A percentile compares a stretch with the other conserved stretches of the same genome.
phyloP scores from a whole-genome alignment of 805 yeast species.

The Kluyveromyces aestuarii region DNA sequence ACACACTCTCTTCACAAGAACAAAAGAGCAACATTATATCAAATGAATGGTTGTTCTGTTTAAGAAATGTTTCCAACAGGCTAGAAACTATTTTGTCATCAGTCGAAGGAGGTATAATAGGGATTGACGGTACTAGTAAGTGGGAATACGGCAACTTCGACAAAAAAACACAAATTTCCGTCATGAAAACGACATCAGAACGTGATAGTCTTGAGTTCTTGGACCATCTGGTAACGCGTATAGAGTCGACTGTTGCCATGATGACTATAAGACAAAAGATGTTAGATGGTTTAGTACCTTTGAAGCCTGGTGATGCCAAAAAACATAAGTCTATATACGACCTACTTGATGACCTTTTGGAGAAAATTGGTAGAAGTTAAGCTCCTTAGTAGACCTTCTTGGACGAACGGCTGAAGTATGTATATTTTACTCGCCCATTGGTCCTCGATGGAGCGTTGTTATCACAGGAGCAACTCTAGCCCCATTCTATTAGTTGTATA shows the following conservation, averaged over 20 bases:
- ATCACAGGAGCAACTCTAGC: not conserved
- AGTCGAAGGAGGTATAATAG: conserved; percentile 35
- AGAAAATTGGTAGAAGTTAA: conserved; percentile 2
- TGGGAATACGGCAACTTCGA: conserved; percentile 14
- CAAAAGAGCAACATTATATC: conserved; percentile 23
- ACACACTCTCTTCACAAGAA: conserved; percentile 34
- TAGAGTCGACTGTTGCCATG: conserved; percentile 49
- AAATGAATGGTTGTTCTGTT: conserved; percentile 36
- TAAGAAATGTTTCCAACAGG: conserved; percentile 46
- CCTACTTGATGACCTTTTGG: conserved; percentile 19
- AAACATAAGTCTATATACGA: conserved; percentile 16
- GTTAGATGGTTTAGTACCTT: conserved; percentile 12
- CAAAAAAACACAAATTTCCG: conserved; percentile 13
- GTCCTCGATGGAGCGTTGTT: too few relatives aligned
- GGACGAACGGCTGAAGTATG: too few relatives aligned
- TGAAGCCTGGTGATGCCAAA: conserved; percentile 7
- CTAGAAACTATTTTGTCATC: conserved; percentile 50
- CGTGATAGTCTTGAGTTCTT: conserved; percentile 45
- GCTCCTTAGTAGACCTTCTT: not conserved
- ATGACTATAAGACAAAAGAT: conserved; percentile 35
- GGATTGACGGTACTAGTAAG: conserved; percentile 5
- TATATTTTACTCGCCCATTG: too few relatives aligned
- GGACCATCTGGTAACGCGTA: conserved; percentile 58
- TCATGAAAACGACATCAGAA: conserved; percentile 19
- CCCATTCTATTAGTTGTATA: too few relatives aligned